phyloP scores from a whole-genome alignment of 768 basidiomycete genomes.

The Lactarius sanguifluus region DNA sequence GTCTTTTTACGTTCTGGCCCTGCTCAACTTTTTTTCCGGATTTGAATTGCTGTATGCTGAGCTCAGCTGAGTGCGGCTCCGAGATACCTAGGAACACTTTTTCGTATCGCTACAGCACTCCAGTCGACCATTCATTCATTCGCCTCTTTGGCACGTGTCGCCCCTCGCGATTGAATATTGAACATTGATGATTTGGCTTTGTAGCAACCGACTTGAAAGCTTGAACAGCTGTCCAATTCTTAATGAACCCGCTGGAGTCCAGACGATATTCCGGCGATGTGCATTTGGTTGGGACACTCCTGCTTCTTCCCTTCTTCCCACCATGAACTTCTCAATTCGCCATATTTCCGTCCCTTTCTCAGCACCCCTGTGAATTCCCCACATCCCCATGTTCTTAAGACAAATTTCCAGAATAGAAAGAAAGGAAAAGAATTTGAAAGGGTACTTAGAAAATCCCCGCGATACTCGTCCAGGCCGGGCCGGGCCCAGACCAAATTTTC shows the following conservation, averaged over 20 bases:
- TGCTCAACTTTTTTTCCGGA: neutral
- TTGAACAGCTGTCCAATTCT: neutral
- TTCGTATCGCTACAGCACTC: neutral
- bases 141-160: neutral
- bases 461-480: neutral
- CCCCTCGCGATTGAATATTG: neutral
- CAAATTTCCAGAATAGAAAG: neutral
- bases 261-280: neutral
- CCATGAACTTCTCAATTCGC: slow-evolving; percentile 1
- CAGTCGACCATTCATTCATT: neutral
- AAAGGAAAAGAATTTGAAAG: slow-evolving; percentile 10
- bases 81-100: neutral
- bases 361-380: slow-evolving; percentile 1
- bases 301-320: neutral
- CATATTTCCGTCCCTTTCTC: neutral
- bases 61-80: slow-evolving; percentile 3
- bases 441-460: slow-evolving; percentile 4
- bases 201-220: neutral
- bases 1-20: slow-evolving; percentile 4
- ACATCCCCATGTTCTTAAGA: neutral
- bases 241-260: neutral
- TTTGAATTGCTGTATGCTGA: neutral
- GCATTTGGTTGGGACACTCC: neutral
- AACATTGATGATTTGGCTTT: neutral
- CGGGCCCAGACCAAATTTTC: neutral